phyloP scores from a whole-genome alignment of 176 grass and related monocot genomes.

The Cenchrus purpureus region DNA sequence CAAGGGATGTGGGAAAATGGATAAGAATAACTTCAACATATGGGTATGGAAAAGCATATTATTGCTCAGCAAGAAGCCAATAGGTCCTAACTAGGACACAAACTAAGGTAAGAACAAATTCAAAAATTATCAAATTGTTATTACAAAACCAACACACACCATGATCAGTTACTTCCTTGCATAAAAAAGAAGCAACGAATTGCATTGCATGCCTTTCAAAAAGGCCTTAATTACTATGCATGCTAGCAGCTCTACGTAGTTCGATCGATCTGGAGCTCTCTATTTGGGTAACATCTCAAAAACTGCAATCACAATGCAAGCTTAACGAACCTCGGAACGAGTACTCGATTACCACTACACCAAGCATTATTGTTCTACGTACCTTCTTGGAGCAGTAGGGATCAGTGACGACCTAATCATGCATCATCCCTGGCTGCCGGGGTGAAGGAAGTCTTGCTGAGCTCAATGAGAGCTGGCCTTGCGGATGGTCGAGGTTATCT shows the following conservation, averaged over 20 bases:
- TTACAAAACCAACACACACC: conserved; percentile 39
- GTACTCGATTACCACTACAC: conserved; percentile 2
- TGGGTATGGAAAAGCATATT: too few relatives aligned
- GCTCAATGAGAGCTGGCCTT: conserved; percentile 61
- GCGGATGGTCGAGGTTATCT: conserved; percentile 57
- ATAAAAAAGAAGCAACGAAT: conserved; percentile 50
- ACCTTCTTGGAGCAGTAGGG: conserved; percentile 47
- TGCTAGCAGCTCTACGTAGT: conserved; percentile 18
- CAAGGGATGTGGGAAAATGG: not conserved
- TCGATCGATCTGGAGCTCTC: conserved; percentile 1
- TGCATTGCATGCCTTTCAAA: conserved; percentile 34
- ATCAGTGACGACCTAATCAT: not conserved
- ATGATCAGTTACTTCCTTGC: conserved; percentile 29
- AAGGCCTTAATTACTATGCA: not conserved
- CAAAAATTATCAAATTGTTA: conserved; percentile 36
- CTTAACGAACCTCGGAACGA: conserved; percentile 20
- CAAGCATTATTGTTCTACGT: conserved; percentile 37
- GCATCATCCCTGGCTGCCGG: conserved; percentile 44
- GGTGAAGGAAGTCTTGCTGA: conserved; percentile 67
- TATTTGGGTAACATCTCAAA: conserved; percentile 12
- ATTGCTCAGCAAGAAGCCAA: not conserved
- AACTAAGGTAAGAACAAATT: not conserved
- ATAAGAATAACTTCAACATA: not conserved
- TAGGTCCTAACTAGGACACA: conserved; percentile 3
- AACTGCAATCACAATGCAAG: conserved; percentile 25